phyloP scores from a whole-genome alignment of 768 basidiomycete genomes.

The Lentinula detonsa region DNA sequence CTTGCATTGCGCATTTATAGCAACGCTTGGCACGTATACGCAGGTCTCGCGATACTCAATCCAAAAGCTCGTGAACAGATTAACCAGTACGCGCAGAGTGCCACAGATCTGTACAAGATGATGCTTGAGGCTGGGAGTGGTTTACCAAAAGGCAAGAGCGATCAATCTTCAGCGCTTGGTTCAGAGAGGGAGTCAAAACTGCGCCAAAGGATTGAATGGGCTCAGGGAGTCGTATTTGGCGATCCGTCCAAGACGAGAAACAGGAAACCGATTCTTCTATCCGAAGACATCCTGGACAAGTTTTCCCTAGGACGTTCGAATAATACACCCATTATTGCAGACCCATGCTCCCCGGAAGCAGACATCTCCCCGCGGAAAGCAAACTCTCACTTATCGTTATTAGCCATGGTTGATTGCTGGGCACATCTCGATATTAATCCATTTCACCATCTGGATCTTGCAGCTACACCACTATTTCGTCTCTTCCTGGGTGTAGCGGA shows the following conservation, averaged over 20 bases:
- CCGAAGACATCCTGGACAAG: slow-evolving; percentile 78
- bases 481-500: slow-evolving; percentile 97
- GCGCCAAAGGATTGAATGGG: slow-evolving; percentile 66
- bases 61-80: slow-evolving; percentile 86
- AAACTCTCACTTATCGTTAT: slow-evolving; percentile 84
- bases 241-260: slow-evolving; percentile 18
- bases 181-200: slow-evolving; percentile 36
- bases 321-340: slow-evolving; percentile 6
- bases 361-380: slow-evolving; percentile 17
- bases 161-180: slow-evolving; percentile 19
- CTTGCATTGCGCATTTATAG: slow-evolving; percentile 93
- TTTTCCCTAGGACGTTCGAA: slow-evolving; percentile 65
- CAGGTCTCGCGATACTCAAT: slow-evolving; percentile 96
- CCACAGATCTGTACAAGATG: slow-evolving; percentile 90
- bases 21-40: slow-evolving; percentile 99
- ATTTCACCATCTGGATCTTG: slow-evolving; percentile 85
- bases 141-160: slow-evolving; percentile 28
- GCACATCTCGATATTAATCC: slow-evolving; percentile 81
- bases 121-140: slow-evolving; percentile 65
- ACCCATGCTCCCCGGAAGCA: background rate
- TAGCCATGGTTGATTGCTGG: slow-evolving; percentile 99
- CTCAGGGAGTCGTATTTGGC: slow-evolving; percentile 74
- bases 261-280: slow-evolving; percentile 65
- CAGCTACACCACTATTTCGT: slow-evolving; percentile 93
- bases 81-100: slow-evolving; percentile 81